Base-by-base conservation (phyloP, 306 rosid genomes). In the Trifolium dubium region DNA sequence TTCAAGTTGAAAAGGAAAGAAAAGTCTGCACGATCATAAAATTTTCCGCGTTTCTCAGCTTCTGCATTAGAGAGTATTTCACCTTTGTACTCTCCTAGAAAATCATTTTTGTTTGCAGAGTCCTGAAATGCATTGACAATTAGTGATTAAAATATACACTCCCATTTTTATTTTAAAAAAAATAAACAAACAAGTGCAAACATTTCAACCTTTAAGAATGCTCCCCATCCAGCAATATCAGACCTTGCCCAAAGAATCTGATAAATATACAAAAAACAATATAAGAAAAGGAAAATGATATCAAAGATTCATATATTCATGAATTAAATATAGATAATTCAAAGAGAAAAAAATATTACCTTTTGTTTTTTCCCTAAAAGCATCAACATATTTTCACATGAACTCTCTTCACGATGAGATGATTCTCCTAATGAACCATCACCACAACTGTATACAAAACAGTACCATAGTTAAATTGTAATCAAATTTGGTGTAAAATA, bases 181-280 rank as follows among this genome's bases (percentile, higher is more conserved):
- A 30, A 6, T 62, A 60, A 60, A 30, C 5, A 67, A 72, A 17
- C 6, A 73, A 56, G 18, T 13, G 40, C 34, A 39, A 10, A 41
- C 46, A 62, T 54, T 62, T 62, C 5, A 67, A 93, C 98, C 98
- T 93, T 93, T 73, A 88, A 64, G 63, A 93, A 93, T 14, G 94
- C 98, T 67, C 98, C 97, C 98, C 97, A 93, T 77, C 97, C 97
- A 66, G 85, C 89, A 69, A 93, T 84, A 83, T 87, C 88, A 60
- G 97, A 93, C 81, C 82, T 87, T 8, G 81, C 91, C 88, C 85
- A 81, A 64, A 93, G 96, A 84, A 91, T 88, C 98, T 91, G 83
- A 47, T 19, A 75, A 28, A 72, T 41, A 63, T 17, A 56, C 6
- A 72, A 74, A 73, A 72, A 74, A 73, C 19, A 19, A 56, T 74